phyloP scores from a whole-genome alignment of 2,329 filamentous ascomycete genomes.

The Ascochyta rabiei region DNA sequence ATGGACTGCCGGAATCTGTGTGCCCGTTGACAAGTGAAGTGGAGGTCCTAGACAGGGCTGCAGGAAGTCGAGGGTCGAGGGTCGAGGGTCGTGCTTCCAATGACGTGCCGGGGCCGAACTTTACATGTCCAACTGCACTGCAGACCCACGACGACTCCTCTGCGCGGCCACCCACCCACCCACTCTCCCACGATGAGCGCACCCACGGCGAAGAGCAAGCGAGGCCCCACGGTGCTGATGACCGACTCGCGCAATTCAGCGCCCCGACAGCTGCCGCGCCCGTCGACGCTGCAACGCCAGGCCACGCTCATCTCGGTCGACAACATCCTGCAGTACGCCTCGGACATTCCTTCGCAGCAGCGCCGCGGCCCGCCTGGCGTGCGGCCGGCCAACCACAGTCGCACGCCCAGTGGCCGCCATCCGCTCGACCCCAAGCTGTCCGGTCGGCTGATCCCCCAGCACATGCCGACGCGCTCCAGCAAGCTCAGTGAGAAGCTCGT shows the following conservation, averaged over 20 bases:
- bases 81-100: conserved; percentile 2
- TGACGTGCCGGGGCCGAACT: conserved; percentile 17
- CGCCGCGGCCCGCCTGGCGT: conserved; percentile 72
- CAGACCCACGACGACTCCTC: background rate
- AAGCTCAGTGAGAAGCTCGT: conserved; percentile 98
- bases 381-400: conserved; percentile 54
- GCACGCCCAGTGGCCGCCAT: conserved; percentile 58
- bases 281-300: conserved; percentile 42
- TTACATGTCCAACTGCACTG: conserved; percentile 4
- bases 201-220: conserved; percentile 45
- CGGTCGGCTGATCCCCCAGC: conserved; percentile 62
- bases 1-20: conserved; percentile 62
- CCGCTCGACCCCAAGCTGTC: conserved; percentile 62
- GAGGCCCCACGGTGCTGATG: conserved; percentile 53
- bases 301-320: conserved; percentile 78
- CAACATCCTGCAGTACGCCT: conserved; percentile 91
- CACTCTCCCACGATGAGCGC: conserved; percentile 36
- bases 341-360: conserved; percentile 93
- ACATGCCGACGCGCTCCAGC: conserved; percentile 83
- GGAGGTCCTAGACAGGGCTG: conserved; percentile 17
- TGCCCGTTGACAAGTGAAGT: too few relatives aligned
- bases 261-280: conserved; percentile 32
- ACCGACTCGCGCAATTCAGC: conserved; percentile 62
- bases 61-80: background rate
- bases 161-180: background rate